Evolutionary conservation across 176 grass and related monocot genomes (phyloP).

Genomic region (Carex parvula): DNA sequence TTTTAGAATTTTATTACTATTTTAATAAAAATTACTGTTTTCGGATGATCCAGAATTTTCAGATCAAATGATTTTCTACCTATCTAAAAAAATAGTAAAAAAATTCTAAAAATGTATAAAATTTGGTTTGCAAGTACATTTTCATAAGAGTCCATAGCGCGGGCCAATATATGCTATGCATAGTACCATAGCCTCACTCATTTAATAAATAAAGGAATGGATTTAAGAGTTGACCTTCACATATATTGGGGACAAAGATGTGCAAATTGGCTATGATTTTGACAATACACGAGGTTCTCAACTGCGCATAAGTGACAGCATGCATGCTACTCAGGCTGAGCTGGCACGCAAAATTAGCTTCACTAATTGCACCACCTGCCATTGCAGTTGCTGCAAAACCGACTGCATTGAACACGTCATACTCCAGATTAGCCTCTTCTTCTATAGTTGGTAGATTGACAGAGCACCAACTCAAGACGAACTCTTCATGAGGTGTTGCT

Average conservation of each 20-base stretch:
- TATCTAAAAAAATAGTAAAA: too few relatives aligned
- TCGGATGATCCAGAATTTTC: too few relatives aligned
- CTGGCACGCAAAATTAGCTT: slow-evolving; percentile 53
- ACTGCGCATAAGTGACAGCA: slow-evolving; percentile 66
- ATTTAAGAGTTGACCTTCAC: slow-evolving; percentile 47
- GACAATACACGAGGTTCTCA: slow-evolving; percentile 87
- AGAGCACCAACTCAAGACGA: slow-evolving; percentile 80
- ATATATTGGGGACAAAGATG: slow-evolving; percentile 94
- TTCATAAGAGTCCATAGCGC: too few relatives aligned
- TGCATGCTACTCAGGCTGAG: slow-evolving; percentile 49
- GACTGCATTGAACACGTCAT: slow-evolving; percentile 72
- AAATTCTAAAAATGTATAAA: too few relatives aligned
- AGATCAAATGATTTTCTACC: too few relatives aligned
- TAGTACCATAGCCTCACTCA: too few relatives aligned
- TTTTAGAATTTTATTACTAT: too few relatives aligned
- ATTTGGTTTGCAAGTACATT: too few relatives aligned
- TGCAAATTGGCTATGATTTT: slow-evolving; percentile 98
- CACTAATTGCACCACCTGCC: slow-evolving; percentile 40
- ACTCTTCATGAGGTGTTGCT: slow-evolving; percentile 68
- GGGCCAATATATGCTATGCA: too few relatives aligned
- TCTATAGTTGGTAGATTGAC: slow-evolving; percentile 59
- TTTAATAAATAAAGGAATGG: too few relatives aligned
- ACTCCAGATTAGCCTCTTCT: slow-evolving; percentile 88
- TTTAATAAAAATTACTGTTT: too few relatives aligned
- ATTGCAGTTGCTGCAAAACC: slow-evolving; percentile 50